phyloP scores from a whole-genome alignment of 2,329 filamentous ascomycete genomes.

The Aspergillus carbonarius region DNA sequence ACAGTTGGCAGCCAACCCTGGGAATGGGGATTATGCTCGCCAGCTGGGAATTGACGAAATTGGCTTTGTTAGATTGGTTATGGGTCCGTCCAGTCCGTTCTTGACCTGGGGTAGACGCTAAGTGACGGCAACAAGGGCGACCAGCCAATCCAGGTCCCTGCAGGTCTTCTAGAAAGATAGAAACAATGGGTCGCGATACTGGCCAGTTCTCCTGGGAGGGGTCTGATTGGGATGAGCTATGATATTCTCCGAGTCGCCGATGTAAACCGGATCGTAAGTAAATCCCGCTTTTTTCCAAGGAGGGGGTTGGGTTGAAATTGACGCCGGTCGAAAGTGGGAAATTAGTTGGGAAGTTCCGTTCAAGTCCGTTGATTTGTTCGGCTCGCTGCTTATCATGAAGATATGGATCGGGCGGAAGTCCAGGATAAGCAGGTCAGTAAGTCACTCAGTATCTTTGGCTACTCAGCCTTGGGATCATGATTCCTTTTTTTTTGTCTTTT shows the following conservation, averaged over 20 bases:
- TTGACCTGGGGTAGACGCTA: conserved; percentile 32
- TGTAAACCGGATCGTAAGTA: conserved; percentile 16
- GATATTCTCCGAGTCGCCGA: conserved; percentile 13
- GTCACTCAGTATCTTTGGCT: not conserved
- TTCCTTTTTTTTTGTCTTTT: not conserved
- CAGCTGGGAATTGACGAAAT: conserved; percentile 17
- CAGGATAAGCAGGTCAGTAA: conserved; percentile 12
- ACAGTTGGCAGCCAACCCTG: conserved; percentile 9
- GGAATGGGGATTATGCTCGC: conserved; percentile 17
- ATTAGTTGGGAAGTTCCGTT: conserved; percentile 10
- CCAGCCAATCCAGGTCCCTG: conserved; percentile 16
- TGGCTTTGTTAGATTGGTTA: conserved; percentile 11
- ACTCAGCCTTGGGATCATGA: not conserved
- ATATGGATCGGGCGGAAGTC: conserved; percentile 11
- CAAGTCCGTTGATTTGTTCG: conserved; percentile 16
- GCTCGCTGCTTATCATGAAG: conserved; percentile 14
- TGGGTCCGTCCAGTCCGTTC: conserved; percentile 8
- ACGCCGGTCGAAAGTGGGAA: conserved; percentile 12
- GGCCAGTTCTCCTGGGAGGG: conserved; percentile 15
- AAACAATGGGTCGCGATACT: conserved; percentile 13
- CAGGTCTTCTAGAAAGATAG: conserved; percentile 21
- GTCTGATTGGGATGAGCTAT: conserved; percentile 18
- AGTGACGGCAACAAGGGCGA: conserved; percentile 10
- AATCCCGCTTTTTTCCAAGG: conserved; percentile 10
- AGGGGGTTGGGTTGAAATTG: conserved; percentile 14